Percentiles rank a stretch among this genome's conserved stretches.
phyloP scores from a whole-genome alignment of 768 basidiomycete genomes.

The Boletales sp. region DNA sequence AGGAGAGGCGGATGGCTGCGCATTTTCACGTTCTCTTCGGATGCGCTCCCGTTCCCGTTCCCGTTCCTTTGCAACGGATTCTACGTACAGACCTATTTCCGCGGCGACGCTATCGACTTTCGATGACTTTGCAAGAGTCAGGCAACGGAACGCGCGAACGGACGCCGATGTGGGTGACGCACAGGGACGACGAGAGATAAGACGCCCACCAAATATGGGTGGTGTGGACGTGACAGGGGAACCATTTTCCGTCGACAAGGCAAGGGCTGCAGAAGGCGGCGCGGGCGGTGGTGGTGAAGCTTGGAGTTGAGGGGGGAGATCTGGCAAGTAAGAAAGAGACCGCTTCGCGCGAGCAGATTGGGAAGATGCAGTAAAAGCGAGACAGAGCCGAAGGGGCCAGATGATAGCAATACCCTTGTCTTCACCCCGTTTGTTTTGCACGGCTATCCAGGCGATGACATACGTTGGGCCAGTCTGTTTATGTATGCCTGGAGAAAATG shows the following conservation, averaged over 20 bases:
- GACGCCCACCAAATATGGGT: conserved; percentile 17
- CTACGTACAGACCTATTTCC: conserved; percentile 69
- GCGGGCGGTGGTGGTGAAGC: conserved; percentile 43
- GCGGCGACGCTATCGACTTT: conserved; percentile 52
- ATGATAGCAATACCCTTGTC: conserved; percentile 75
- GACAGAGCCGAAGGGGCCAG: conserved; percentile 65
- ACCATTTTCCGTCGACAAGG: conserved; percentile 12
- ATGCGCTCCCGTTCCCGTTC: conserved; percentile 76
- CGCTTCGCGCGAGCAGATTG: conserved; percentile 35
- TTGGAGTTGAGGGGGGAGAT: conserved; percentile 61
- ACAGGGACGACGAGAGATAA: conserved; percentile 33
- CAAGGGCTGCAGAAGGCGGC: conserved; percentile 29
- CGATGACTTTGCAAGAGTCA: conserved; percentile 50
- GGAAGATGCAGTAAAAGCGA: conserved; percentile 38
- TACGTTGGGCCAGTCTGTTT: conserved; percentile 33
- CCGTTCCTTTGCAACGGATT: conserved; percentile 69
- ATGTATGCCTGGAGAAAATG: conserved; percentile 16
- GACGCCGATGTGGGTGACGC: conserved; percentile 37
- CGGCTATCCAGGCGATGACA: conserved; percentile 69
- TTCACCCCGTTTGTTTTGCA: conserved; percentile 76
- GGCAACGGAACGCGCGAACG: conserved; percentile 42
- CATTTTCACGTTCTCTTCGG: conserved; percentile 59
- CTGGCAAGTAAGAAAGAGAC: conserved; percentile 55
- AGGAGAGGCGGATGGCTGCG: conserved; percentile 28
- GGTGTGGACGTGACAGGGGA: background rate